These are phyloP conservation scores for Phanerodontia chrysosporium DNA, from an alignment of 768 basidiomycete species.

Conservation along the genomic window DNA sequence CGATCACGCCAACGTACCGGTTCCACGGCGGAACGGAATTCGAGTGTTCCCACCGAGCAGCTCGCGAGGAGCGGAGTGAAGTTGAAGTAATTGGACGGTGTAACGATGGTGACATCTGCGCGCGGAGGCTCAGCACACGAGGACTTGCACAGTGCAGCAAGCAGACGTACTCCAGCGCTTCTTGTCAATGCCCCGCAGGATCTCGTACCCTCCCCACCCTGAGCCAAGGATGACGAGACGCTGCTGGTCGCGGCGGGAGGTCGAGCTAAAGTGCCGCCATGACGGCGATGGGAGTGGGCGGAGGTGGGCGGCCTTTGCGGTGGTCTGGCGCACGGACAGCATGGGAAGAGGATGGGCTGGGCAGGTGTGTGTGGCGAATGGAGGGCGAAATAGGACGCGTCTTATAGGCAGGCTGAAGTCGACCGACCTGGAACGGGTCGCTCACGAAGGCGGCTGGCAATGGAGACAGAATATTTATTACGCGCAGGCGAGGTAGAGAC, in stretches of 20 bases:
- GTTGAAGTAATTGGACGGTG: slow-evolving; percentile 66
- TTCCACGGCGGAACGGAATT: slow-evolving; percentile 77
- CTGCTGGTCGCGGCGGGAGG: slow-evolving; percentile 26
- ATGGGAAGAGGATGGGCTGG: not conserved
- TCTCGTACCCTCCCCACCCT: slow-evolving; percentile 76
- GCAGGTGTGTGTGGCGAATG: not conserved
- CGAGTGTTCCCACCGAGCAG: slow-evolving; percentile 79
- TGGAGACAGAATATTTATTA: not conserved
- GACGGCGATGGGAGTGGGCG: not conserved
- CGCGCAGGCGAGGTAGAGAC: not conserved
- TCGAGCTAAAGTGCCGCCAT: slow-evolving; percentile 15
- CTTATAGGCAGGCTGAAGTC: not conserved
- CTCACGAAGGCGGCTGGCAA: not conserved
- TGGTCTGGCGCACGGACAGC: not conserved
- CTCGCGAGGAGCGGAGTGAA: slow-evolving; percentile 65
- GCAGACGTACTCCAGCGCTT: slow-evolving; percentile 57
- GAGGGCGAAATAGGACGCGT: not conserved
- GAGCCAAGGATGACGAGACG: slow-evolving; percentile 67
- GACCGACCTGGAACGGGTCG: not conserved
- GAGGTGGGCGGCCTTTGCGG: not conserved
- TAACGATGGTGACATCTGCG: slow-evolving; percentile 61
- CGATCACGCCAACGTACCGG: slow-evolving; percentile 44
- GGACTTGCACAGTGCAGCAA: not conserved
- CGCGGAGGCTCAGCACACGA: not conserved
- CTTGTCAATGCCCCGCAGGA: slow-evolving; percentile 64